These are phyloP conservation scores for Ceratobasidium sp. DNA, from an alignment of 1,284 basidiomycete genomes.

Conservation along the genomic window DNA sequence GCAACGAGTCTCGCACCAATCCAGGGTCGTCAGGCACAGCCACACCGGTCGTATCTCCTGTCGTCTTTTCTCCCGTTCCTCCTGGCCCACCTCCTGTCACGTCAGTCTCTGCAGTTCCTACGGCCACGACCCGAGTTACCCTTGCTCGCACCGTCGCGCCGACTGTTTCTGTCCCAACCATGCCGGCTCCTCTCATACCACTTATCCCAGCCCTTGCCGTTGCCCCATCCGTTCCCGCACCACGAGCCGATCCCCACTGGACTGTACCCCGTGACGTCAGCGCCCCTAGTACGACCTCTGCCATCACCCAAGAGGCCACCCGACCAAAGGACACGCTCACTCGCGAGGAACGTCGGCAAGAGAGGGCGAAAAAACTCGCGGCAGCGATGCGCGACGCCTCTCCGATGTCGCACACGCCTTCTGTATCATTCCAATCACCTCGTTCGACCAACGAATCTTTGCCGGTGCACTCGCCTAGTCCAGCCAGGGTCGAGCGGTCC, in stretches of 20 bases:
- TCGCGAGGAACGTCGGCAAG: constrained; percentile 8
- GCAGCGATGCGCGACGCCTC: background rate
- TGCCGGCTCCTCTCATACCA: constrained; percentile 1
- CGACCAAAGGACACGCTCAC: background rate
- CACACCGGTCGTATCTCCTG: constrained; percentile 1
- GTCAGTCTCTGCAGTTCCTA: background rate
- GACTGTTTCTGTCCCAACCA: background rate
- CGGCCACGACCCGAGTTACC: background rate
- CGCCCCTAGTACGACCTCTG: background rate
- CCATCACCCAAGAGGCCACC: background rate
- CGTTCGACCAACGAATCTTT: background rate
- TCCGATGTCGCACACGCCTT: constrained; percentile 1
- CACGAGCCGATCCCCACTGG: background rate
- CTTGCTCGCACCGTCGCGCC: background rate
- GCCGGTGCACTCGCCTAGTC: background rate
- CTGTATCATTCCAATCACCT: constrained; percentile 19
- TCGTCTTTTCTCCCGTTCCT: constrained; percentile 5
- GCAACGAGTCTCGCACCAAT: constrained; percentile 5
- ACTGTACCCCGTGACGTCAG: constrained; percentile 3
- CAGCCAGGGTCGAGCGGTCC: background rate
- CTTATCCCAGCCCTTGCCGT: background rate
- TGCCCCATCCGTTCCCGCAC: background rate
- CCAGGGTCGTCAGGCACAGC: background rate
- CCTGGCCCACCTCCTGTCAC: constrained; percentile 1
- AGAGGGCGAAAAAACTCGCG: constrained; percentile 3